phyloP scores from a whole-genome alignment of 1,139 yeast species.

The Geotrichum restrictum region DNA sequence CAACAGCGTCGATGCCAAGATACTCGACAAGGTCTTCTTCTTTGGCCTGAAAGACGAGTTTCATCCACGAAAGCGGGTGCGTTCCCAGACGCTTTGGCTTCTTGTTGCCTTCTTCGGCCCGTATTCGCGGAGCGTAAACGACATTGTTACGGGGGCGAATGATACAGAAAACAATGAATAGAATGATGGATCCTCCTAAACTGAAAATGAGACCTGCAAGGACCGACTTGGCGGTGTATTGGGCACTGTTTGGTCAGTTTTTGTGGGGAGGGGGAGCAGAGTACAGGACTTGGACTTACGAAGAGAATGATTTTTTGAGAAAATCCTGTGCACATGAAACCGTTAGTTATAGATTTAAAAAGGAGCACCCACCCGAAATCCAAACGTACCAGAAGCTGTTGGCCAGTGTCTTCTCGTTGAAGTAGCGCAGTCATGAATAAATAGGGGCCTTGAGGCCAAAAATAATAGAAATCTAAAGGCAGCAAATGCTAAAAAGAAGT shows the following conservation, averaged over 20 bases:
- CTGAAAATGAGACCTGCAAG: constrained; percentile 38
- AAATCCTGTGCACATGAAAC: constrained; percentile 8
- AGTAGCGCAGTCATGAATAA: background rate
- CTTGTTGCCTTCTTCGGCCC: constrained; percentile 26
- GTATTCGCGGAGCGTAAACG: constrained; percentile 38
- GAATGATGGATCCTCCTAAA: constrained; percentile 37
- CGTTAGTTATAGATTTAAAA: background rate
- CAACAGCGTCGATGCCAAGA: constrained; percentile 42
- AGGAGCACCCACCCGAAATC: background rate
- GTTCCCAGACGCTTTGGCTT: constrained; percentile 23
- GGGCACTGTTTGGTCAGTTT: constrained; percentile 25
- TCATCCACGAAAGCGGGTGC: constrained; percentile 35
- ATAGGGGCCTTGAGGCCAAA: background rate
- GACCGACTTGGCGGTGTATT: constrained; percentile 35
- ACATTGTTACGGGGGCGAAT: constrained; percentile 39
- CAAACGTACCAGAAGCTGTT: constrained; percentile 16
- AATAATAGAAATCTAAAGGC: background rate
- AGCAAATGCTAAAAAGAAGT: constrained; percentile 1
- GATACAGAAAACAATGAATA: constrained; percentile 34
- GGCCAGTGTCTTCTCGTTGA: constrained; percentile 12
- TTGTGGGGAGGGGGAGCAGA: background rate
- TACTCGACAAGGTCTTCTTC: constrained; percentile 34
- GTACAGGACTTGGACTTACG: constrained; percentile 10
- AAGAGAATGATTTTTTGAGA: constrained; percentile 18
- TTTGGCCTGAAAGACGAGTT: constrained; percentile 26